Base-by-base conservation (phyloP, 129 eudicot species). In the Pulicaria dysenterica region DNA sequence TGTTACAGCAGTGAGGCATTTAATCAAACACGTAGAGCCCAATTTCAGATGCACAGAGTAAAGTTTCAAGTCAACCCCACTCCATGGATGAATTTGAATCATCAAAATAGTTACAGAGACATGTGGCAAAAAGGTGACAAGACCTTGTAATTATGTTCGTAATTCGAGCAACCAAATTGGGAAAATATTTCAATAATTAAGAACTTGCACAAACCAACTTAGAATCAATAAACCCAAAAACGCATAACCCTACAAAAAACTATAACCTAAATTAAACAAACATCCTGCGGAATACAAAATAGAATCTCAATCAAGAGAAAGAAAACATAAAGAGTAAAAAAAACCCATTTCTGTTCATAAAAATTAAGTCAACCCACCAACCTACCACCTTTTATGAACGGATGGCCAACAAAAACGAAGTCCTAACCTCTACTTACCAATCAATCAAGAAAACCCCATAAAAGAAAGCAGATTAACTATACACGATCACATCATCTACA, bases 361-460 rank as follows among this genome's bases (percentile, higher is more conserved):
- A 71, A 70, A 64, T 5, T 36, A 91, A 91, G 97, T 91, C 97
- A 91, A 87, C 95, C 73, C 91, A 80, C 86, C 95, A 88, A 88
- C 92, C 90, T 88, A 91, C 95, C 92, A 91, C 95, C 95, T 88
- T 91, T 85, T 83, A 42, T 73, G 73, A 73, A 76, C 59, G 69
- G 56, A 78, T 64, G 62, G 63, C 73, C 43, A 57, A 76, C 49
- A 67, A 58, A 37, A 46, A 58, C 69, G 5, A 47, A 51, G 76
- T 42, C 55, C 61, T 67, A 76, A 61, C 56, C 77, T 47, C 71
- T 42, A 60, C 40, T 41, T 10, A 78, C 58, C 72, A 62, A 62
- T 54, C 59, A 70, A 78, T 64, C 67, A 78, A 77, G 24, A 77
- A 49, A 78, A 43, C 37, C 62, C 39, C 38, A 61, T 7, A 68